Conservation (phyloP, 73 alveolate genomes). For the Symbiodinium natans region DNA sequence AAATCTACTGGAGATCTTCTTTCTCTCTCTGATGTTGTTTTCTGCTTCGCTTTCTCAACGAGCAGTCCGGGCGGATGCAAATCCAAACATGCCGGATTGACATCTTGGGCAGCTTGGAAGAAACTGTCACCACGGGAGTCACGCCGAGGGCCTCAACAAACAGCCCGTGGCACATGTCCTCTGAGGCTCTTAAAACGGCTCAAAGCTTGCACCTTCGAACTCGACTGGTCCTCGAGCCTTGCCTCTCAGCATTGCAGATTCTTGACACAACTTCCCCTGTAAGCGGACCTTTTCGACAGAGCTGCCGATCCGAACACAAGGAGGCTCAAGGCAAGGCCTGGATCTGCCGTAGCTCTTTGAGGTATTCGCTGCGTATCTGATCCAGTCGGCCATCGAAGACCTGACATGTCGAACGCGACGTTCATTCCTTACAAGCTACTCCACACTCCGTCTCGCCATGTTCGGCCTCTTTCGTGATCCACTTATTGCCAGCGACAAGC, state of each 20-base stretch:
- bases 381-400: conserved; percentile 67
- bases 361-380: conserved; percentile 65
- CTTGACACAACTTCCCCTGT: not conserved
- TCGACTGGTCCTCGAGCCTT: not conserved
- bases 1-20: too few species aligned
- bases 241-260: too few species aligned
- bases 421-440: too few species aligned
- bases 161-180: not conserved
- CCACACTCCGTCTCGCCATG: too few species aligned
- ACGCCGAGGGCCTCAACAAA: conserved; percentile 1
- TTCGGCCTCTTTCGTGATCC: conserved; percentile 78
- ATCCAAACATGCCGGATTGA: not conserved
- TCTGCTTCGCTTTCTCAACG: too few species aligned
- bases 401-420: not conserved
- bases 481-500: conserved; percentile 74
- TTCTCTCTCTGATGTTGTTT: too few species aligned
- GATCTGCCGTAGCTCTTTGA: conserved; percentile 41
- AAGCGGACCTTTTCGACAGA: too few species aligned
- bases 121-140: conserved; percentile 7
- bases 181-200: not conserved
- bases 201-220: not conserved
- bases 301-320: too few species aligned
- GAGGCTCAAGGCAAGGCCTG: too few species aligned
- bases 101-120: conserved; percentile 85
- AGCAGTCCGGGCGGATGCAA: too few species aligned